Percentiles rank a stretch among this genome's conserved stretches.
Evolutionary conservation across 331 rosid genomes (phyloP).

Genomic region (Acacia pycnantha): DNA sequence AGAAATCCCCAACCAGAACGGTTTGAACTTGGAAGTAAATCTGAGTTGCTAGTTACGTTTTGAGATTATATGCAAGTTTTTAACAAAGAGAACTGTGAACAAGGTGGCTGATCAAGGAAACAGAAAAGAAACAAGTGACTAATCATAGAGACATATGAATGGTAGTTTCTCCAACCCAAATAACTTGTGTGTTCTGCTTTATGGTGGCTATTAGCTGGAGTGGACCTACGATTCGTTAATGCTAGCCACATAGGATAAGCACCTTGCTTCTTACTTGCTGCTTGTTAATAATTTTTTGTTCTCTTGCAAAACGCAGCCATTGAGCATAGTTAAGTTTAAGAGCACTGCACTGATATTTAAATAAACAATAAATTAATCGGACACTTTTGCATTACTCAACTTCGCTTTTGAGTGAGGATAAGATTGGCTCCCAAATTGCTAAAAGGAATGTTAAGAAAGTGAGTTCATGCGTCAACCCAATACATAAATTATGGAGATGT

Average conservation of each 20-base stretch:
- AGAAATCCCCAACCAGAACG: background rate
- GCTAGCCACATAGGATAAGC: constrained; percentile 28
- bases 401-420: background rate
- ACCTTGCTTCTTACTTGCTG: background rate
- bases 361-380: background rate
- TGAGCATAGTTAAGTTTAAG: background rate
- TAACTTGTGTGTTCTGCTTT: constrained; percentile 28
- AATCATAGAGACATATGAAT: constrained; percentile 30
- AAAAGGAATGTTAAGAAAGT: background rate
- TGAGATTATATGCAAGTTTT: background rate
- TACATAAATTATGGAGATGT: background rate
- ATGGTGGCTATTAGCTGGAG: constrained; percentile 39
- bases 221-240: constrained; percentile 38
- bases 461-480: background rate
- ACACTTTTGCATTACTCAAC: background rate
- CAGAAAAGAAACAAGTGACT: background rate
- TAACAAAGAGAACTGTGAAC: background rate
- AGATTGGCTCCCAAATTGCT: background rate
- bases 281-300: background rate
- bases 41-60: background rate
- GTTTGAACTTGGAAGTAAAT: background rate
- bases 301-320: background rate
- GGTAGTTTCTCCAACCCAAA: constrained; percentile 25
- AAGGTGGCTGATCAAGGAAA: constrained; percentile 8
- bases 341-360: constrained; percentile 7